phyloP scores from a whole-genome alignment of 176 grass and related monocot genomes.

The Phyllostachys edulis region DNA sequence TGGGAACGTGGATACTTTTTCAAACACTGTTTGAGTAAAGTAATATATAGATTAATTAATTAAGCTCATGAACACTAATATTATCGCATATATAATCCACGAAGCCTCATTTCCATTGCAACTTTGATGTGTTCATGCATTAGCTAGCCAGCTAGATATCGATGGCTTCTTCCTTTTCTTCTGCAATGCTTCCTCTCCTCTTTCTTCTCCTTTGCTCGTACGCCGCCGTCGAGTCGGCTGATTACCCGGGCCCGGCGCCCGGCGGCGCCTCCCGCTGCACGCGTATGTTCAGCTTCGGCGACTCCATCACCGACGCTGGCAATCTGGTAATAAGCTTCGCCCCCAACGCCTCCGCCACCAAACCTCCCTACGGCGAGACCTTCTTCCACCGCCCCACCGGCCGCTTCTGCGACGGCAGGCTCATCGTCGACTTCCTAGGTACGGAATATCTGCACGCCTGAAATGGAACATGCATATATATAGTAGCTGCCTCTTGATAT shows the following conservation, averaged over 20 bases:
- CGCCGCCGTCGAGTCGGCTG: background rate
- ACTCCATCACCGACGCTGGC: conserved; percentile 56
- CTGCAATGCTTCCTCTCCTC: background rate
- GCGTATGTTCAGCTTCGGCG: conserved; percentile 57
- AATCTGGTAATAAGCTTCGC: conserved; percentile 15
- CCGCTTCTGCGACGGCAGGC: conserved; percentile 1
- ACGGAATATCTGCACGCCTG: background rate
- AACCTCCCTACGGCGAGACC: conserved; percentile 53
- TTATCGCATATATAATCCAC: too few species aligned
- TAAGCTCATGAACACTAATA: too few species aligned
- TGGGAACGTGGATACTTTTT: too few species aligned
- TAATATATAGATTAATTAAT: too few species aligned
- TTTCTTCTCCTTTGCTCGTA: background rate
- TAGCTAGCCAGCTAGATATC: too few species aligned
- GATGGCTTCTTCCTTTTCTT: conserved; percentile 3
- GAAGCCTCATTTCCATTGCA: too few species aligned
- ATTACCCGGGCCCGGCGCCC: background rate
- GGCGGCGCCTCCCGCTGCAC: conserved; percentile 25
- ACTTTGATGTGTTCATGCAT: background rate
- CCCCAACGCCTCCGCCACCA: background rate
- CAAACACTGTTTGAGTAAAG: too few species aligned
- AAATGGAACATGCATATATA: too few species aligned
- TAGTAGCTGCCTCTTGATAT: too few species aligned
- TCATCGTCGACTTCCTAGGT: conserved; percentile 65
- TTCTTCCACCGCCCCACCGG: conserved; percentile 49